Conservation (phyloP, 305 asterid species). For the Plantago coronopus region DNA sequence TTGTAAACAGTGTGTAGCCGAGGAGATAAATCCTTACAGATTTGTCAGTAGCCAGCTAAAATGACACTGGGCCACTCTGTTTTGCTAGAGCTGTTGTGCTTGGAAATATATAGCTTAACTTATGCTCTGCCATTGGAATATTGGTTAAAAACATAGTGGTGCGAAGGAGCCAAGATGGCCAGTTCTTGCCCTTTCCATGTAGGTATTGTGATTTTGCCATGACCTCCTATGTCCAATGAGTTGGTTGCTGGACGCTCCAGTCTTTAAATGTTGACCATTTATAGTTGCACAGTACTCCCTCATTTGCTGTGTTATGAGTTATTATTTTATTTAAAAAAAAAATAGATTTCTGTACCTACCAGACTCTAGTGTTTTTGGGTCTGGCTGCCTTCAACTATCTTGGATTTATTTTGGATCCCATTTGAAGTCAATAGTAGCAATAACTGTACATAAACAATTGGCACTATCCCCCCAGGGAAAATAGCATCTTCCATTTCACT, state of each 20-base stretch:
- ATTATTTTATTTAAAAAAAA: too few relatives aligned
- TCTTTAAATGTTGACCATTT: not conserved
- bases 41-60: too few relatives aligned
- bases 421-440: not conserved
- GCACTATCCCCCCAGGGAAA: too few relatives aligned
- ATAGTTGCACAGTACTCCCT: not conserved
- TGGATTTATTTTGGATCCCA: not conserved
- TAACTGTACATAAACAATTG: not conserved
- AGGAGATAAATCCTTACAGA: too few relatives aligned
- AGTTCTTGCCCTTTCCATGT: not conserved
- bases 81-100: too few relatives aligned
- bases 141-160: not conserved
- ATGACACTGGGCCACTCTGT: too few relatives aligned
- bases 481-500: not conserved
- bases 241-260: not conserved
- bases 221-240: not conserved
- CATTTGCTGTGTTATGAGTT: not conserved
- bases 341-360: too few relatives aligned
- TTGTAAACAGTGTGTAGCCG: too few relatives aligned
- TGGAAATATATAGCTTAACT: too few relatives aligned
- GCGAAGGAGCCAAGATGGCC: not conserved
- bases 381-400: not conserved
- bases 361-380: not conserved
- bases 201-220: not conserved
- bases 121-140: too few relatives aligned